Conservation (phyloP, 2,329 filamentous ascomycete genomes). For the Ophiobolus disseminans region DNA sequence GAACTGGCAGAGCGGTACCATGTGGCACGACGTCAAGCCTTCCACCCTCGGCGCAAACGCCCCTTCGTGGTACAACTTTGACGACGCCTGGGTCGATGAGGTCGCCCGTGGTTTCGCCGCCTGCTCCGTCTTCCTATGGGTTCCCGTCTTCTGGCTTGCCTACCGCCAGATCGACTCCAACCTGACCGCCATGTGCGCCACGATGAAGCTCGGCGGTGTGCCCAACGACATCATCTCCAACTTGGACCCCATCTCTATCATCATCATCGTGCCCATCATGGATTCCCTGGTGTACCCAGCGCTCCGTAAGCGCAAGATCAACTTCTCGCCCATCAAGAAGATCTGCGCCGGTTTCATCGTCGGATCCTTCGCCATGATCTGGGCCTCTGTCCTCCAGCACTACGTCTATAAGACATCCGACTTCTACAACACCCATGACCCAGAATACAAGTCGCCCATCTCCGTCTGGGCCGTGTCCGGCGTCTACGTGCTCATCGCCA, state of each 20-base stretch:
- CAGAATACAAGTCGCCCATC: conserved; percentile 52
- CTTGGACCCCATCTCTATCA: conserved; percentile 75
- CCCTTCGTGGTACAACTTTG: conserved; percentile 77
- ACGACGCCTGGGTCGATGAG: conserved; percentile 83
- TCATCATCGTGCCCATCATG: conserved; percentile 75
- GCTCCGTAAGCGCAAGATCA: conserved; percentile 68
- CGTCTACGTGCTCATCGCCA: conserved; percentile 61
- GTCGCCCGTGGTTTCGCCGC: conserved; percentile 66
- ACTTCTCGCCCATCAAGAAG: conserved; percentile 77
- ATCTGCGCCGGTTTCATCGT: conserved; percentile 75
- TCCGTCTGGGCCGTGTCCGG: conserved; percentile 63
- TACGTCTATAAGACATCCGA: conserved; percentile 64
- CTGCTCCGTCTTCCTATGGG: conserved; percentile 61
- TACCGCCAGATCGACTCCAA: conserved; percentile 74
- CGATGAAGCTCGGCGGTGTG: conserved; percentile 71
- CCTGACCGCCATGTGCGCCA: conserved; percentile 69
- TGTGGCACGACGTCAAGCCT: conserved; percentile 73
- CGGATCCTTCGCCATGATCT: conserved; percentile 67
- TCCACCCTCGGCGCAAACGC: conserved; percentile 63
- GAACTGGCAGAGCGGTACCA: conserved; percentile 61
- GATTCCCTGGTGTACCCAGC: conserved; percentile 72
- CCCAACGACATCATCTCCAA: conserved; percentile 82
- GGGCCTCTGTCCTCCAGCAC: conserved; percentile 64
- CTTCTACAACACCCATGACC: conserved; percentile 50
- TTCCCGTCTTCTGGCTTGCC: conserved; percentile 70